phyloP scores from a whole-genome alignment of 192 early-diverging fungal genomes.

The Chytriomyces hyalinus region DNA sequence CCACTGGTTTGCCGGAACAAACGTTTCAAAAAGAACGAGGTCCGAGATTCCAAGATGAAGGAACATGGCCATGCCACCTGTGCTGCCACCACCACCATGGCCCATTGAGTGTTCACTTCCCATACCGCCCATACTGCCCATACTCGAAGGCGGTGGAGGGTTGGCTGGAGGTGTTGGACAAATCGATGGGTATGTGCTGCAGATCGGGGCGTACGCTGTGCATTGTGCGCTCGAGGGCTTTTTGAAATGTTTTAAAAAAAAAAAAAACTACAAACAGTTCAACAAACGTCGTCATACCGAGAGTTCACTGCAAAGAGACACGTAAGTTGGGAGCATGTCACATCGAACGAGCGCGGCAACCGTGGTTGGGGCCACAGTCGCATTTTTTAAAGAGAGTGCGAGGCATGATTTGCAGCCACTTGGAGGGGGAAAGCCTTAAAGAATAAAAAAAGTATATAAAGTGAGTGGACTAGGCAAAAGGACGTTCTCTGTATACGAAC shows the following conservation, averaged over 20 bases:
- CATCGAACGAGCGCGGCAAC: background rate
- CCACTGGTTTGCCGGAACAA: conserved; percentile 57
- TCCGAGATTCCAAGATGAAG: conserved; percentile 67
- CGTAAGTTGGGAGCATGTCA: background rate
- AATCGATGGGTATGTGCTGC: background rate
- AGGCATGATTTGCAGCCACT: background rate
- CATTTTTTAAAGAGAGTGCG: background rate
- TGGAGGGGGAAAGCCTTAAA: background rate
- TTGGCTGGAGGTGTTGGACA: background rate
- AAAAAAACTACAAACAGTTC: too few relatives aligned
- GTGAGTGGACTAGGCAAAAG: too few relatives aligned
- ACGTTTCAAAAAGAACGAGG: conserved; percentile 66
- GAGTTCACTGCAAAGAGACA: conserved; percentile 4
- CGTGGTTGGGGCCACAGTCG: background rate
- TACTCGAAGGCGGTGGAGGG: background rate
- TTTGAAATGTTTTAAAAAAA: background rate
- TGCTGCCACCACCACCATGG: background rate
- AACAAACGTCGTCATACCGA: background rate
- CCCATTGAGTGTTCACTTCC: background rate
- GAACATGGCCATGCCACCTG: conserved; percentile 65
- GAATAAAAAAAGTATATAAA: too few relatives aligned
- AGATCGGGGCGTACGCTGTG: background rate
- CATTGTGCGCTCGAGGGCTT: background rate
- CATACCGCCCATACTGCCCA: conserved; percentile 1
- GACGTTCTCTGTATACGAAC: background rate